Evolutionary conservation across 257 asterid species (phyloP), one percentile per base, ranked within the genome.

Genomic region (Plantago elongata): DNA sequence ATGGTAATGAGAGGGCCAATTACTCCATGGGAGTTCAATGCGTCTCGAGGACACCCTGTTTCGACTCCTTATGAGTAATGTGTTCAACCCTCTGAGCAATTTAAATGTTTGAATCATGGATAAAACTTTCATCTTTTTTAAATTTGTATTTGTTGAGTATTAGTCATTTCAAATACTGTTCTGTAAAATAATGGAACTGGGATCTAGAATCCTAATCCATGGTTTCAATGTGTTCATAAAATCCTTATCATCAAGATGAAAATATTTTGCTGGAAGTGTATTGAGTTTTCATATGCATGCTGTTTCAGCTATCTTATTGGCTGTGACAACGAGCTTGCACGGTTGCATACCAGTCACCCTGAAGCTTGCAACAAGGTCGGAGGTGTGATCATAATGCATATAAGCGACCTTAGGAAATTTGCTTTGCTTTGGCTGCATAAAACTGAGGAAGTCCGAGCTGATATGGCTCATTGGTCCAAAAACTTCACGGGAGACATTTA

Each of bases 1-100:
- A 93, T 93, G 97, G 84, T 89, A 69, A 83, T 93, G 96, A 81
- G 86, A 76, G 95, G 88, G 76, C 84, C 96, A 66, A 84, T 93
- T 55, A 86, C 96, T 37, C 99, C 99, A 1, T 89, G 94, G 97
- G 99, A 93, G 60, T 93, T 87, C 83, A 85, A 87, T 13, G 97
- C 97, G 13, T 81, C 75, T 12, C 80, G 74, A 54, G 77, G 94
- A 49, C 76, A 75, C 42, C 97, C 99, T 9, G 96, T 90, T 72
- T 85, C 97, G 61, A 87, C 99, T 70, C 99, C 97, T 52, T 87
- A 87, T 65, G 96, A 89, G 99, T 89, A 85, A 78, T 34, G 91
- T 18, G 1, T 5, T 5, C 16, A 37, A 22, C 16, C 58, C 1
- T 10, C 40, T 17, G 58, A 10, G 14, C 27, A 52, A 52, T 52